These are phyloP conservation scores for Glaciozyma antarctica DNA, from an alignment of 768 basidiomycete genomes.

Conservation along the genomic window DNA sequence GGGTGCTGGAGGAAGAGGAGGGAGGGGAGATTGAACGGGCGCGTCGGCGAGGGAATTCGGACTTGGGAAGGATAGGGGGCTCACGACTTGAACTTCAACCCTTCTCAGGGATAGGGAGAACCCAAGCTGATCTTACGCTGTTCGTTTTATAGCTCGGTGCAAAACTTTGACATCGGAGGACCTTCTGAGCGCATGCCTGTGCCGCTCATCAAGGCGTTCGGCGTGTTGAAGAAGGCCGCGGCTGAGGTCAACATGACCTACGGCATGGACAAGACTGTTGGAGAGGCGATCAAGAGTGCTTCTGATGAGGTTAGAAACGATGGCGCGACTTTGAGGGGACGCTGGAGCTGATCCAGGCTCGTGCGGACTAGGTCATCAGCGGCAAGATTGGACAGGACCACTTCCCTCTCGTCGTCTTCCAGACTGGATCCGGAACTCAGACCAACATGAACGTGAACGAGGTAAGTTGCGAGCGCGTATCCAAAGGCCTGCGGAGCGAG, in stretches of 20 bases:
- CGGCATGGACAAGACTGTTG: constrained; percentile 80
- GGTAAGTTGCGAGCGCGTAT: constrained; percentile 43
- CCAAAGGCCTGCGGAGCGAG: neutral
- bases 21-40: neutral
- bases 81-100: no score
- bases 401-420: constrained; percentile 97
- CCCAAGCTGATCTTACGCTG: neutral
- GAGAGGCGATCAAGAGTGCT: constrained; percentile 78
- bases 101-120: neutral
- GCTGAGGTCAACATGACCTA: constrained; percentile 79
- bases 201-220: constrained; percentile 96
- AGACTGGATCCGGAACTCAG: constrained; percentile 97
- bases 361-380: constrained; percentile 66
- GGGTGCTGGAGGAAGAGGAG: neutral
- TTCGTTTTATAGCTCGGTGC: constrained; percentile 57
- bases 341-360: neutral
- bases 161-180: constrained; percentile 98
- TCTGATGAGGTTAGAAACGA: constrained; percentile 69
- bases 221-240: constrained; percentile 93
- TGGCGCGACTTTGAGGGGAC: neutral
- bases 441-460: constrained; percentile 99
- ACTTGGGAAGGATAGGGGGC: neutral
- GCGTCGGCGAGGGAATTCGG: neutral
- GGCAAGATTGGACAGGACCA: constrained; percentile 82
- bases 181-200: constrained; percentile 82